Percentiles rank a stretch among this genome's conserved stretches.
These are phyloP conservation scores for Colletotrichum chrysophilum DNA, from an alignment of 2,329 filamentous ascomycete genomes.

Conservation along the genomic window DNA sequence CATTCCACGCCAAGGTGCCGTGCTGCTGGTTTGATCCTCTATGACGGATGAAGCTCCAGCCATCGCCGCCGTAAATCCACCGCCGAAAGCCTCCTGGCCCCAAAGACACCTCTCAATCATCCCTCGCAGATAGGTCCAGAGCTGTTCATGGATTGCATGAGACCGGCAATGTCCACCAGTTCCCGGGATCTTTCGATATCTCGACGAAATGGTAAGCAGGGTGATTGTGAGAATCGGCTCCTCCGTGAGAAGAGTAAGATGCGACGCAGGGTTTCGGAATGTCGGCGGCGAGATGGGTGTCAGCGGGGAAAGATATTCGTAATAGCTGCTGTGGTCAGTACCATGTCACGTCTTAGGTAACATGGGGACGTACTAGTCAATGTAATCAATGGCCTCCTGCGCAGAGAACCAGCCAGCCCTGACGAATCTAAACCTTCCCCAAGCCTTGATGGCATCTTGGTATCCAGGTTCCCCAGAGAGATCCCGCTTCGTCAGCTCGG, in stretches of 20 bases:
- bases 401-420: conserved; percentile 96
- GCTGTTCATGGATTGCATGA: conserved; percentile 90
- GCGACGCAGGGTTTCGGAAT: conserved; percentile 81
- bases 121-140: conserved; percentile 91
- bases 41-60: conserved; percentile 15
- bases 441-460: conserved; percentile 79
- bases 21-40: conserved; percentile 68
- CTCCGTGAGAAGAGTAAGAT: conserved; percentile 81
- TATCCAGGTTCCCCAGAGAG: conserved; percentile 59
- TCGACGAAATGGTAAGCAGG: conserved; percentile 86
- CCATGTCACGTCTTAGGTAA: not conserved
- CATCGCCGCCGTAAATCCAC: conserved; percentile 62
- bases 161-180: conserved; percentile 83
- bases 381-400: conserved; percentile 89
- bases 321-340: conserved; percentile 66
- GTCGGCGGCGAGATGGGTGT: conserved; percentile 94
- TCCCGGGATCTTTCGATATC: conserved; percentile 81
- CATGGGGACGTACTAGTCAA: conserved; percentile 74
- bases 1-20: conserved; percentile 73
- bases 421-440: conserved; percentile 93
- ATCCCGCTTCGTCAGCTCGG: conserved; percentile 48
- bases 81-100: conserved; percentile 95
- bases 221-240: conserved; percentile 94
- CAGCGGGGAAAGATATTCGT: conserved; percentile 86
- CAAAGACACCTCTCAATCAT: conserved; percentile 96